These are phyloP conservation scores for Hordeum marinum DNA, from an alignment of 176 grass and related monocot species.

Conservation along the genomic window DNA sequence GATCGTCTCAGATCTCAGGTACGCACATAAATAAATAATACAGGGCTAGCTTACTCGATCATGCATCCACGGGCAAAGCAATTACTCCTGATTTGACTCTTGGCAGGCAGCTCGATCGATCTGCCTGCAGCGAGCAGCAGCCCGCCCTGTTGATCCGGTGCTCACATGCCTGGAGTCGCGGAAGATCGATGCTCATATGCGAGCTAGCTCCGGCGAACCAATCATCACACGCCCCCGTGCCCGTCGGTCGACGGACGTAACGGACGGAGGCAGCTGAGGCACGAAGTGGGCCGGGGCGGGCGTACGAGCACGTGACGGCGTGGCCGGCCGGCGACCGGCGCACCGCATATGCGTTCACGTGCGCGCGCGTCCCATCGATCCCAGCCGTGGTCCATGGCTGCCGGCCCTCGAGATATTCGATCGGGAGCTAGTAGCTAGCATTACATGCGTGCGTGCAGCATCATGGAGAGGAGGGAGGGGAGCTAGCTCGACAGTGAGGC, in stretches of 20 bases:
- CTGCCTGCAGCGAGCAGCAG: neutral
- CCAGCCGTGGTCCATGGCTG: neutral
- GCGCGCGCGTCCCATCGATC: conserved; percentile 29
- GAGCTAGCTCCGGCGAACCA: neutral
- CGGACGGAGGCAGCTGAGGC: neutral
- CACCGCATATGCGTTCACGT: conserved; percentile 23
- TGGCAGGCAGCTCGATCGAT: neutral
- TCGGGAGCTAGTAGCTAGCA: neutral
- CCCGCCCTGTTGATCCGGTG: neutral
- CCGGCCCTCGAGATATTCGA: conserved; percentile 47
- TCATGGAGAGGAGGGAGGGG: conserved; percentile 15
- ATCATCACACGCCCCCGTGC: neutral
- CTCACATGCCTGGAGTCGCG: neutral
- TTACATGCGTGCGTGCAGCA: neutral
- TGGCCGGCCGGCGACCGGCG: neutral
- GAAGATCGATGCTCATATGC: neutral
- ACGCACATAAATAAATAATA: neutral
- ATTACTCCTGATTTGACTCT: conserved; percentile 27
- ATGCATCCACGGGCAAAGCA: neutral
- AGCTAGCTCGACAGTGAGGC: neutral
- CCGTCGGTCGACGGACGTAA: neutral
- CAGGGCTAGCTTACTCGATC: neutral
- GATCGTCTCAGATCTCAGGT: neutral
- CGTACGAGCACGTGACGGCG: conserved; percentile 8
- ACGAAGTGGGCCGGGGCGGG: neutral